These are phyloP conservation scores for Nemania diffusa DNA, from an alignment of 2,329 filamentous ascomycete species.

Conservation along the genomic window DNA sequence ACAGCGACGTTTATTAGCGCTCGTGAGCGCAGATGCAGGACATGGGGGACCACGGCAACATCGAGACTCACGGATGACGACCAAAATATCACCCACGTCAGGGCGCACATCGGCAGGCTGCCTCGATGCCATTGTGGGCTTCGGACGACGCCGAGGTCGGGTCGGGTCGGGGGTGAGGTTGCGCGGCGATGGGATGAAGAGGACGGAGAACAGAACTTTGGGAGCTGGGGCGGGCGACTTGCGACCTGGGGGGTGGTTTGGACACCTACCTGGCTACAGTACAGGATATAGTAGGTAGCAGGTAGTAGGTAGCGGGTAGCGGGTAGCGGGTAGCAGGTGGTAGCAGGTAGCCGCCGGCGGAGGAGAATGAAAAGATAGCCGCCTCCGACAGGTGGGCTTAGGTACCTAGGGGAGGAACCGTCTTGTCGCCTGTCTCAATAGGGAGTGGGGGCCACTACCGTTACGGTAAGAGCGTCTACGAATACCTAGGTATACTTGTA, in stretches of 20 bases:
- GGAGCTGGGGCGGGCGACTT: slow-evolving; percentile 13
- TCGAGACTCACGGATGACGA: slow-evolving; percentile 76
- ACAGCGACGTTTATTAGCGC: slow-evolving; percentile 18
- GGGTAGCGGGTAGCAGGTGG: not conserved
- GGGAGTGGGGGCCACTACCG: slow-evolving; percentile 32
- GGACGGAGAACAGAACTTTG: slow-evolving; percentile 7
- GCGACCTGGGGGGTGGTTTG: slow-evolving; percentile 5
- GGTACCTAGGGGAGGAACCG: not conserved
- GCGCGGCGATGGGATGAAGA: slow-evolving; percentile 19
- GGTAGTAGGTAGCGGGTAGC: not conserved
- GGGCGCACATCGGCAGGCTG: slow-evolving; percentile 59
- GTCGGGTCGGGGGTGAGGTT: slow-evolving; percentile 16
- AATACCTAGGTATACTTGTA: no score
- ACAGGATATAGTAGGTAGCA: no score
- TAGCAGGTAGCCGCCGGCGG: slow-evolving; percentile 16
- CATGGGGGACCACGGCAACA: slow-evolving; percentile 18
- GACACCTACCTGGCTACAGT: slow-evolving; percentile 4
- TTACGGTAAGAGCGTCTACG: slow-evolving; percentile 8
- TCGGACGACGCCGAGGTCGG: slow-evolving; percentile 23
- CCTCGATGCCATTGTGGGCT: slow-evolving; percentile 57
- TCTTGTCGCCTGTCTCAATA: no score
- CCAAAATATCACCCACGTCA: slow-evolving; percentile 72
- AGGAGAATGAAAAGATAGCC: slow-evolving; percentile 11
- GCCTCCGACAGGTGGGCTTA: slow-evolving; percentile 22
- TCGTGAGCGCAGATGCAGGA: not conserved